phyloP scores from a whole-genome alignment of 2,329 filamentous ascomycete genomes.

The Colletotrichum trifolii region DNA sequence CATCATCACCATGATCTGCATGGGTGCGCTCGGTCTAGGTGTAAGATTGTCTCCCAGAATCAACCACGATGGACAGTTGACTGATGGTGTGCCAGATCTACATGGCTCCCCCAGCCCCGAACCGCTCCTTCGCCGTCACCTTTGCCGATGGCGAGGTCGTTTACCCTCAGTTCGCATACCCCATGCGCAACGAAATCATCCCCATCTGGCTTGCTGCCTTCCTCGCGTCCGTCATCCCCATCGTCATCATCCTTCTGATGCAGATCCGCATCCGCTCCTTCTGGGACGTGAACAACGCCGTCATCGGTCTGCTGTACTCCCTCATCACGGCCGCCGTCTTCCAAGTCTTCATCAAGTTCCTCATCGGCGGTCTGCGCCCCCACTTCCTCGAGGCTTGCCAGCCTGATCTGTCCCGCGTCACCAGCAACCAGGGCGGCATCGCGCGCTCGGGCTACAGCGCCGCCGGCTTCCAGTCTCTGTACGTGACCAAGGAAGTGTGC shows the following conservation, averaged over 20 bases:
- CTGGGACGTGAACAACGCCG: constrained; percentile 78
- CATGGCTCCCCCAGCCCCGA: constrained; percentile 71
- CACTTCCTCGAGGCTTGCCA: constrained; percentile 79
- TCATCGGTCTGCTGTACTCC: constrained; percentile 76
- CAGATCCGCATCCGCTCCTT: constrained; percentile 76
- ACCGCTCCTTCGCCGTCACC: constrained; percentile 75
- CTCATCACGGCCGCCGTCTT: constrained; percentile 79
- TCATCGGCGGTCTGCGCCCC: constrained; percentile 78
- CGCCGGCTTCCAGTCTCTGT: constrained; percentile 67
- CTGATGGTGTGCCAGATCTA: constrained; percentile 60
- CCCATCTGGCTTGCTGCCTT: constrained; percentile 78
- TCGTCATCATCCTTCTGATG: constrained; percentile 71
- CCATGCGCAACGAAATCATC: constrained; percentile 75
- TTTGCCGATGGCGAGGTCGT: constrained; percentile 76
- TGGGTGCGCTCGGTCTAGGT: constrained; percentile 75
- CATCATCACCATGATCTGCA: constrained; percentile 72
- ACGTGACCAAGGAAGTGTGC: constrained; percentile 77
- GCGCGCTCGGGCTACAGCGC: constrained; percentile 55
- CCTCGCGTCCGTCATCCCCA: constrained; percentile 72
- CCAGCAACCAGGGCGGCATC: constrained; percentile 55
- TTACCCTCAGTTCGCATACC: constrained; percentile 77
- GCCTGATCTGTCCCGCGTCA: constrained; percentile 61
- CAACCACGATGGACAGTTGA: not conserved
- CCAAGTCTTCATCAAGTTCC: constrained; percentile 80
- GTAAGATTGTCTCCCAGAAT: constrained; percentile 53